These are phyloP conservation scores for Solanum hybrid DNA, from an alignment of 305 asterid species.

Conservation along the genomic window DNA sequence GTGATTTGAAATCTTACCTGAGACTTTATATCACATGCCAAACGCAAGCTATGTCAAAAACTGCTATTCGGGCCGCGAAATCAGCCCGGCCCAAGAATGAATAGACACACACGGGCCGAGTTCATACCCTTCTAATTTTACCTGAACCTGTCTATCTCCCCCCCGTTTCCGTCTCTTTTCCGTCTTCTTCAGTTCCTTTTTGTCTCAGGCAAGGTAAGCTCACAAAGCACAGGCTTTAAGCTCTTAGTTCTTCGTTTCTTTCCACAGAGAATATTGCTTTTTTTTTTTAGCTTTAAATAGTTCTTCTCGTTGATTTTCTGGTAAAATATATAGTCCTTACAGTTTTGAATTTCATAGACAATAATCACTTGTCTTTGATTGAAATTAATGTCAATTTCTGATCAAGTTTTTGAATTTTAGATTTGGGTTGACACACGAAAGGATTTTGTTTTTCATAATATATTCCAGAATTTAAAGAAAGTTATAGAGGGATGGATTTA, in stretches of 20 bases:
- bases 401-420: not conserved
- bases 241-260: not conserved
- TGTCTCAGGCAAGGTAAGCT: not conserved
- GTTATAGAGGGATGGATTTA: conserved; percentile 37
- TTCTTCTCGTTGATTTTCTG: not conserved
- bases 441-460: not conserved
- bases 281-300: not conserved
- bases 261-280: not conserved
- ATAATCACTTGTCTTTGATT: not conserved
- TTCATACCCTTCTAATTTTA: not conserved
- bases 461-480: conserved; percentile 21
- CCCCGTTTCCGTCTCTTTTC: not conserved
- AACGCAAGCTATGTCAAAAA: not conserved
- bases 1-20: not conserved
- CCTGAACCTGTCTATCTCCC: not conserved
- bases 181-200: not conserved
- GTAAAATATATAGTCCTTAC: not conserved
- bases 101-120: not conserved
- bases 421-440: not conserved
- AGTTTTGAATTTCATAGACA: not conserved
- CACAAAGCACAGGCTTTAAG: not conserved
- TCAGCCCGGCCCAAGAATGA: not conserved
- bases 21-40: not conserved
- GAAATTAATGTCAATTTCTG: not conserved
- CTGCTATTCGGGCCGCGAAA: not conserved